Evolutionary conservation across 768 basidiomycete genomes (phyloP).

Genomic region (Pisolithus marmoratus): DNA sequence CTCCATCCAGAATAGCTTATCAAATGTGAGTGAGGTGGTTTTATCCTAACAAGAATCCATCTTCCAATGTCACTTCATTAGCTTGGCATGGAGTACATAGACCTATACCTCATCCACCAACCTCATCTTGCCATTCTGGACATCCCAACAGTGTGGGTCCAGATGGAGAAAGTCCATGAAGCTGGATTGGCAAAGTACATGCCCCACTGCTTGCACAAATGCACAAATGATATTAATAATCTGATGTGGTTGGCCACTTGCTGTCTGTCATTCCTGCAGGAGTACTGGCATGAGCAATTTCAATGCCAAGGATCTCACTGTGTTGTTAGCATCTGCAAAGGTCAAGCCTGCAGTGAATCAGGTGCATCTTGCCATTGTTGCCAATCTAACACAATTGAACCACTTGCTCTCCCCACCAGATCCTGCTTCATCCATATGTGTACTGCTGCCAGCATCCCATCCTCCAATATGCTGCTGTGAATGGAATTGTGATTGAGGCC

Average conservation of each 20-base stretch:
- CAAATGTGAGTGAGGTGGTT: constrained; percentile 36
- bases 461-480: constrained; percentile 48
- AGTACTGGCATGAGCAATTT: constrained; percentile 75
- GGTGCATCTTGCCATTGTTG: too few species aligned
- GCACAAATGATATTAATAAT: too few species aligned
- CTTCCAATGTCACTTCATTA: constrained; percentile 17
- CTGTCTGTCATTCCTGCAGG: constrained; percentile 28
- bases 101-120: constrained; percentile 66
- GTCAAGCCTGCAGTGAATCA: constrained; percentile 66
- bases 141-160: constrained; percentile 55
- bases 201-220: too few species aligned
- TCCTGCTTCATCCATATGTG: constrained; percentile 68
- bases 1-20: constrained; percentile 51
- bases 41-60: not conserved
- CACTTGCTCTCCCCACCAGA: too few species aligned
- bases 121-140: constrained; percentile 50
- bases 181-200: constrained; percentile 59
- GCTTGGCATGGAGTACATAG: constrained; percentile 61
- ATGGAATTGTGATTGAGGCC: constrained; percentile 65
- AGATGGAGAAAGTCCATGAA: constrained; percentile 54
- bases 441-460: constrained; percentile 46
- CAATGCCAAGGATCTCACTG: constrained; percentile 44
- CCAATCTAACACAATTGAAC: too few species aligned
- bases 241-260: too few species aligned
- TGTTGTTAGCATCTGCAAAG: constrained; percentile 52